Conservation (phyloP, 2,329 filamentous ascomycete species). For the Neofusicoccum umdonicola region DNA sequence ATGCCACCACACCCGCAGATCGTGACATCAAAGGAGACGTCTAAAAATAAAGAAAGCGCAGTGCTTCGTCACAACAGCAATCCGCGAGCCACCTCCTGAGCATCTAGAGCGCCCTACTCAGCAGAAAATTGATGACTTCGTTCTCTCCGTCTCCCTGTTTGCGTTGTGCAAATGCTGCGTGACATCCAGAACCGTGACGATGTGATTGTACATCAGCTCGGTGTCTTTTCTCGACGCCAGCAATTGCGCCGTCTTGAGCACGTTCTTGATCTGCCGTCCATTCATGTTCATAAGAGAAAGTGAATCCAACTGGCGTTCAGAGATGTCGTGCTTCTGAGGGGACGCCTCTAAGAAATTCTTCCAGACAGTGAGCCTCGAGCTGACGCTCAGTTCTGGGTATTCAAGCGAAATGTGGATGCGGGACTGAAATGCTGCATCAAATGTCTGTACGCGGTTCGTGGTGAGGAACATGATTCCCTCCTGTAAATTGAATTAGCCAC, state of each 20-base stretch:
- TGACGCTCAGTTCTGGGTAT: constrained; percentile 40
- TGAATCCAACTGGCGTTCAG: constrained; percentile 28
- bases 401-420: constrained; percentile 45
- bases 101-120: constrained; percentile 4
- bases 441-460: constrained; percentile 43
- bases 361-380: constrained; percentile 43
- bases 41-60: not conserved
- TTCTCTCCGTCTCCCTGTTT: constrained; percentile 25
- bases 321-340: constrained; percentile 27
- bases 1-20: not conserved
- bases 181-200: constrained; percentile 37
- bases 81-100: not conserved
- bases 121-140: constrained; percentile 20
- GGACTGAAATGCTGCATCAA: constrained; percentile 47
- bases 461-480: constrained; percentile 21
- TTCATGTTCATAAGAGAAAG: constrained; percentile 35
- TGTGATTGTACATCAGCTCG: constrained; percentile 29
- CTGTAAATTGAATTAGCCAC: not conserved
- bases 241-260: constrained; percentile 40
- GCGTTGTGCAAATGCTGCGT: constrained; percentile 42
- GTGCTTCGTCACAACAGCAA: not conserved
- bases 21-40: not conserved
- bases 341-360: constrained; percentile 41
- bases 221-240: constrained; percentile 25
- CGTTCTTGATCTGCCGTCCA: constrained; percentile 45